Percentiles rank a stretch among this genome's conserved stretches.
These are phyloP conservation scores for Parasitella parasitica DNA, from an alignment of 371 early-diverging fungal species.

Conservation along the genomic window DNA sequence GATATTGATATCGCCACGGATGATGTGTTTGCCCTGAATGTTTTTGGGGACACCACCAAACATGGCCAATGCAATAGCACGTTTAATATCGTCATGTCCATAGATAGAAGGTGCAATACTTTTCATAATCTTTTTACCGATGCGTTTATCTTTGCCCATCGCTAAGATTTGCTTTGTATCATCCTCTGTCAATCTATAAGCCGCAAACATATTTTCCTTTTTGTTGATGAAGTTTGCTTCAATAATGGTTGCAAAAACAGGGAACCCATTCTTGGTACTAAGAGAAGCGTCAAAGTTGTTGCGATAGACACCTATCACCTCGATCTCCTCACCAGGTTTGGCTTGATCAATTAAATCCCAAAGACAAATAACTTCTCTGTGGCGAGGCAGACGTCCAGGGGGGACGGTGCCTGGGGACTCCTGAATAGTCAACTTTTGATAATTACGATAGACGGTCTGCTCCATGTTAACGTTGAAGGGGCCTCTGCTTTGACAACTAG, in stretches of 20 bases:
- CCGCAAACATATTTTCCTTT: slow-evolving; percentile 86
- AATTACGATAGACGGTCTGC: slow-evolving; percentile 97
- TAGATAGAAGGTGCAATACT: slow-evolving; percentile 99
- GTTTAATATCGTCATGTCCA: slow-evolving; percentile 98
- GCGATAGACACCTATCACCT: slow-evolving; percentile 97
- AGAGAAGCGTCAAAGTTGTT: slow-evolving; percentile 93
- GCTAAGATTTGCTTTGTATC: slow-evolving; percentile 84
- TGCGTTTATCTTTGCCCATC: slow-evolving; percentile 79
- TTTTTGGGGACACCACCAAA: slow-evolving; percentile 98
- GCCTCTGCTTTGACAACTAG: slow-evolving; percentile 93
- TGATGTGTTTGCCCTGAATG: slow-evolving; percentile 87
- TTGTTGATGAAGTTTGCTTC: slow-evolving; percentile 94
- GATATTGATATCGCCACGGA: slow-evolving; percentile 99
- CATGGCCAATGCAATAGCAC: slow-evolving; percentile 93
- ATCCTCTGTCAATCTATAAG: slow-evolving; percentile 87
- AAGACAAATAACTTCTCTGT: slow-evolving; percentile 92
- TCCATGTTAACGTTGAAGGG: slow-evolving; percentile 92
- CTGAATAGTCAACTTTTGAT: slow-evolving; percentile 97
- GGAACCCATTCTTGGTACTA: slow-evolving; percentile 96
- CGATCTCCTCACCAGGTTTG: slow-evolving; percentile 98
- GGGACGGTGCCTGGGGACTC: slow-evolving; percentile 98
- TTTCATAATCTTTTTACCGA: slow-evolving; percentile 88
- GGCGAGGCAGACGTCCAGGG: slow-evolving; percentile 96
- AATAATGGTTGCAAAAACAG: slow-evolving; percentile 96
- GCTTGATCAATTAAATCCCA: slow-evolving; percentile 98